These are phyloP conservation scores for Tuber calosporum DNA, from an alignment of 495 filamentous ascomycete genomes.

Conservation along the genomic window DNA sequence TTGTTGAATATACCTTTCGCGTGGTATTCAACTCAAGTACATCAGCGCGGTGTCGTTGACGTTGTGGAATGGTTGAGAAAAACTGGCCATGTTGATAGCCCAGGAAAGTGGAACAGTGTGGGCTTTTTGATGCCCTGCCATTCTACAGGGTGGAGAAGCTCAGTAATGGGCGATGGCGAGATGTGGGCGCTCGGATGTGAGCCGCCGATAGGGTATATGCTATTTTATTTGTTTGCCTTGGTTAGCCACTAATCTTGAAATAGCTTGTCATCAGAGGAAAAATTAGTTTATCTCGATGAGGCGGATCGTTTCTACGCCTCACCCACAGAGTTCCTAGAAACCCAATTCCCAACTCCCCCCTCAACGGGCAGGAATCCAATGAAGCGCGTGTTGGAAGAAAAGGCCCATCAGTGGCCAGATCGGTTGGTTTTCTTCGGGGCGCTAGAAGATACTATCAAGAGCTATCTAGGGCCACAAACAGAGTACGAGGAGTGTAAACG, in stretches of 20 bases:
- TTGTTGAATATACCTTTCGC: conserved; percentile 63
- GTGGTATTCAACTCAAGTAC: conserved; percentile 63
- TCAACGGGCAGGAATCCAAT: conserved; percentile 28
- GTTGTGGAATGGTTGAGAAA: conserved; percentile 65
- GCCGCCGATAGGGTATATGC: conserved; percentile 57
- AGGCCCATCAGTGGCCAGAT: conserved; percentile 46
- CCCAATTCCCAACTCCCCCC: conserved; percentile 35
- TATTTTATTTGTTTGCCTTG: neutral
- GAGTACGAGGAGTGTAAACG: conserved; percentile 66
- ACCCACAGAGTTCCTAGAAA: conserved; percentile 54
- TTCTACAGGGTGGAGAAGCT: conserved; percentile 91
- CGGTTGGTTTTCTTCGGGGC: conserved; percentile 54
- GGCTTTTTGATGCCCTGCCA: conserved; percentile 98
- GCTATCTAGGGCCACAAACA: conserved; percentile 46
- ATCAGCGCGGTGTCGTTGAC: conserved; percentile 69
- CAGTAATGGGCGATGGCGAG: conserved; percentile 60
- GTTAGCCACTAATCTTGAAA: conserved; percentile 42
- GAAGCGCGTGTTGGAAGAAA: conserved; percentile 25
- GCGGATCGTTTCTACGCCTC: conserved; percentile 80
- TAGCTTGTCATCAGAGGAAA: conserved; percentile 48
- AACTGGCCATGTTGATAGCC: conserved; percentile 15
- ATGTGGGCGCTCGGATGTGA: conserved; percentile 90
- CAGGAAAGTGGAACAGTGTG: conserved; percentile 58
- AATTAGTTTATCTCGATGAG: conserved; percentile 69
- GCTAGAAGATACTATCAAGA: conserved; percentile 45